Percentiles rank a stretch among this genome's conserved stretches.
These are phyloP conservation scores for Debaryomycetaceae sp. DNA, from an alignment of 1,139 yeast species.

Conservation along the genomic window DNA sequence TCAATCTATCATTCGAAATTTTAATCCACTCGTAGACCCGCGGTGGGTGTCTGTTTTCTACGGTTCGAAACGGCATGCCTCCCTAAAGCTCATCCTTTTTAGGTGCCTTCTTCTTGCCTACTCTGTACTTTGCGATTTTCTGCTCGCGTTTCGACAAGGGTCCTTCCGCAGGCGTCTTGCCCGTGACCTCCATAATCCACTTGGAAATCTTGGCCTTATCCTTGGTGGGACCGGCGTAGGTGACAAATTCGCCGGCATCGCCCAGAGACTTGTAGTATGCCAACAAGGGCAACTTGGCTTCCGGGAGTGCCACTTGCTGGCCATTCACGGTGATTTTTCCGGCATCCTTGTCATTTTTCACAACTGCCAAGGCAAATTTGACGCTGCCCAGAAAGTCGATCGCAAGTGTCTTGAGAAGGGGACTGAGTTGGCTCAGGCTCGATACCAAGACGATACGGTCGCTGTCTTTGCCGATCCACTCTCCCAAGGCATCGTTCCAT, in stretches of 20 bases:
- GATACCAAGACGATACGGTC: constrained; percentile 32
- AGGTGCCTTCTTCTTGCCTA: constrained; percentile 9
- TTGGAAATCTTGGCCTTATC: constrained; percentile 22
- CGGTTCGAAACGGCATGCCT: not conserved
- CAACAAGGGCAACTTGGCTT: constrained; percentile 20
- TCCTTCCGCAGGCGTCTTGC: constrained; percentile 26
- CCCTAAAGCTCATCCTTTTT: constrained; percentile 26
- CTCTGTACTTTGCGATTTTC: constrained; percentile 20
- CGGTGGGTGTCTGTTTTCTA: no score
- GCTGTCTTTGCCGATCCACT: constrained; percentile 17
- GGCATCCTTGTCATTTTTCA: constrained; percentile 5
- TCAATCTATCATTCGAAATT: no score
- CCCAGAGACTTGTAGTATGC: constrained; percentile 19
- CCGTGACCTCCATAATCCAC: constrained; percentile 24
- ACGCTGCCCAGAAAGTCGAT: constrained; percentile 47
- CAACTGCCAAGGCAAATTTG: constrained; percentile 19
- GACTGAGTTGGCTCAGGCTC: constrained; percentile 38
- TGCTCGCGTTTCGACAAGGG: constrained; percentile 25
- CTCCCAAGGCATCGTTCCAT: constrained; percentile 8
- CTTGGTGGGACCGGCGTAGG: constrained; percentile 14
- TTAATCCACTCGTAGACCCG: no score
- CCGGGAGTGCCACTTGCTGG: constrained; percentile 11
- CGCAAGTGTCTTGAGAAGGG: constrained; percentile 63
- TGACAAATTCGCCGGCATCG: constrained; percentile 10
- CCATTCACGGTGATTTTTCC: constrained; percentile 11